Percentiles rank a stretch among this genome's conserved stretches.
Conservation (phyloP, 176 grass and related monocot genomes). For the Thinopyrum elongatum region DNA sequence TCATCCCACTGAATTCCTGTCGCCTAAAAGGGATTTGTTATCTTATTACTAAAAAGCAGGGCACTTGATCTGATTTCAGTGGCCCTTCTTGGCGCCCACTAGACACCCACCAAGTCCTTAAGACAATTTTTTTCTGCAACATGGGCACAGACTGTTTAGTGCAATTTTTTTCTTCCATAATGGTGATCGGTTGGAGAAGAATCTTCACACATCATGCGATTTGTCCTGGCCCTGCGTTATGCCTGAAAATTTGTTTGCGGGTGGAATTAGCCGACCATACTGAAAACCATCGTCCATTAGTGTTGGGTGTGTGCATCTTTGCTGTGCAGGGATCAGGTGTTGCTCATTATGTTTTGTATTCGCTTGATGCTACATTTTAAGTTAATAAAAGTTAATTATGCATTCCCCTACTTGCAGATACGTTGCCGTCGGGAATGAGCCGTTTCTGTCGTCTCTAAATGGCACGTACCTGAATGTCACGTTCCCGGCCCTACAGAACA, state of each 20-base stretch:
- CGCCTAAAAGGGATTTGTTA: background rate
- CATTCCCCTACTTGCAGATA: conserved; percentile 39
- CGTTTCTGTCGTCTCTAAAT: conserved; percentile 69
- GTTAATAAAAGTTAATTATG: background rate
- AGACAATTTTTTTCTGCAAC: background rate
- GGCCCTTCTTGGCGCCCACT: conserved; percentile 10
- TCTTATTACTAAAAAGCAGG: background rate
- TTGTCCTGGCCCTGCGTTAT: background rate
- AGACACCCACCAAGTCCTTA: conserved; percentile 17
- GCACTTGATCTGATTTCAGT: background rate
- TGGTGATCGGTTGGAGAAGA: background rate
- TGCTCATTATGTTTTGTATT: no score
- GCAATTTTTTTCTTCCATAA: background rate
- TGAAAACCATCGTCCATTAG: background rate
- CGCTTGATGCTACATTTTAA: no score
- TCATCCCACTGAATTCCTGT: conserved; percentile 7
- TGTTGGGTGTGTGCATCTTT: no score
- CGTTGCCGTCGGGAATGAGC: conserved; percentile 91
- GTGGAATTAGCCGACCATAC: background rate
- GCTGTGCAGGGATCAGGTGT: no score
- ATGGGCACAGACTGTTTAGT: background rate
- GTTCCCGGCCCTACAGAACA: conserved; percentile 72
- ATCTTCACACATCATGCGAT: background rate
- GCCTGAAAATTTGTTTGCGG: background rate
- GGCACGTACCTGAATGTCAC: conserved; percentile 77